phyloP scores from a whole-genome alignment of 768 basidiomycete species.

The Obba rivulosa region DNA sequence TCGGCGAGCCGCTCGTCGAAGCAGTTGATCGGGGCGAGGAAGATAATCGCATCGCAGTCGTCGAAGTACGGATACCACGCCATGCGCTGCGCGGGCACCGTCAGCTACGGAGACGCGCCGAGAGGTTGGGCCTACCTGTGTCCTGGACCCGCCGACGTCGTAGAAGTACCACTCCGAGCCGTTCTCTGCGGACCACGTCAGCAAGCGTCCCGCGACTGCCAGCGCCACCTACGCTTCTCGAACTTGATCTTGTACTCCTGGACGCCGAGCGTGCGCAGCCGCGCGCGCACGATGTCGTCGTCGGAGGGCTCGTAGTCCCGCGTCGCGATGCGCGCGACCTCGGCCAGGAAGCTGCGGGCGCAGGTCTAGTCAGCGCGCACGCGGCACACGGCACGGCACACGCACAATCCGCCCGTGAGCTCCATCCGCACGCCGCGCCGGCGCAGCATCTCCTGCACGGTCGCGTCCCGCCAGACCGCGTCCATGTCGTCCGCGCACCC shows the following conservation, averaged over 20 bases:
- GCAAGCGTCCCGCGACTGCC: neutral
- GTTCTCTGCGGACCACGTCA: slow-evolving; percentile 35
- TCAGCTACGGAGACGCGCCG: neutral
- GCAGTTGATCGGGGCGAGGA: slow-evolving; percentile 74
- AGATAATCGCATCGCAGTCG: slow-evolving; percentile 82
- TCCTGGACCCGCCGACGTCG: slow-evolving; percentile 76
- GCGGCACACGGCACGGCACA: slow-evolving; percentile 8
- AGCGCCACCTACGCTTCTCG: slow-evolving; percentile 49
- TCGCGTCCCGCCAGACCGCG: slow-evolving; percentile 60
- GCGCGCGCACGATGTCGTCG: slow-evolving; percentile 75
- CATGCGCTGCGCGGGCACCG: slow-evolving; percentile 29
- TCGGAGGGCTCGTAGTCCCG: slow-evolving; percentile 63
- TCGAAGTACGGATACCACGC: slow-evolving; percentile 82
- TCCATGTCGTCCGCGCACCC: slow-evolving; percentile 64
- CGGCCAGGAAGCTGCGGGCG: slow-evolving; percentile 56
- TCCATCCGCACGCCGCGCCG: slow-evolving; percentile 49
- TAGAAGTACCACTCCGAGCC: slow-evolving; percentile 74
- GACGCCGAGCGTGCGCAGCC: slow-evolving; percentile 72
- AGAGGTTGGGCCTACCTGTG: slow-evolving; percentile 40
- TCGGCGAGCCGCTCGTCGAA: slow-evolving; percentile 80
- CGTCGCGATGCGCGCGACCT: slow-evolving; percentile 62
- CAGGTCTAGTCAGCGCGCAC: neutral
- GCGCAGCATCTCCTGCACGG: slow-evolving; percentile 57
- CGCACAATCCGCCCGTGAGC: slow-evolving; percentile 71
- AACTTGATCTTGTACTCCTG: slow-evolving; percentile 69